Base-by-base conservation (phyloP, 2,329 filamentous ascomycete species). In the Nigrograna mackinnonii region DNA sequence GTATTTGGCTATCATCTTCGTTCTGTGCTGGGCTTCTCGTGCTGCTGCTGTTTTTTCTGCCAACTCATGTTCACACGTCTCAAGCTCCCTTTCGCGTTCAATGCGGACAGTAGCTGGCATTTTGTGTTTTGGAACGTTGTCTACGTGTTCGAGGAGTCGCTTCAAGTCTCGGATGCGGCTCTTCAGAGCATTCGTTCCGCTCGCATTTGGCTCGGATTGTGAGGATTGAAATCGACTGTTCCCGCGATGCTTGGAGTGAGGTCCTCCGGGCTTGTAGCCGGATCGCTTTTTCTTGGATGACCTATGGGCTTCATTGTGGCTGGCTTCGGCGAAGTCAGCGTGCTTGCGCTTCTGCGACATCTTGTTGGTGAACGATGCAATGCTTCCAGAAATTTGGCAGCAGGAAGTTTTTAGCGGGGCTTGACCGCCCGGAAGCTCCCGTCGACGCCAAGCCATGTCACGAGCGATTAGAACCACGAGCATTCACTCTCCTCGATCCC, bases 1-100 rank as follows among this genome's bases (percentile, higher is more conserved):
- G 57, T 91, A 94, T 66, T 85, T 87, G 37, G 76, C 76, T 49
- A 91, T 90, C 80, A 91, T 89, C 45, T 82, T 77, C 52, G 82
- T 78, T 60, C 77, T 78, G 69, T 83, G 84, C 56, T 83, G 82
- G 44, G 78, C 76, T 45, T 80, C 73, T 35, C 79, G 76, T 49
- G 80, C 76, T 4, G 69, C 51, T 26, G 45, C 48, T 13, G 49
- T 43, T 52, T 66, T 67, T 47, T 66, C 62, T 18, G 45, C 75
- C 44, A 91, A 74, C 57, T 87, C 85, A 50, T 80, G 75, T 66
- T 82, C 78, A 57, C 84, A 85, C 4, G 84, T 78, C 35, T 78
- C 79, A 49, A 92, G 71, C 60, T 90, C 88, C 41, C 87, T 79
- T 68, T 91, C 85, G 46, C 88, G 78, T 19, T 89, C 85, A 32